These are phyloP conservation scores for Conringia planisiliqua DNA, from an alignment of 345 rosid species.

Conservation along the genomic window DNA sequence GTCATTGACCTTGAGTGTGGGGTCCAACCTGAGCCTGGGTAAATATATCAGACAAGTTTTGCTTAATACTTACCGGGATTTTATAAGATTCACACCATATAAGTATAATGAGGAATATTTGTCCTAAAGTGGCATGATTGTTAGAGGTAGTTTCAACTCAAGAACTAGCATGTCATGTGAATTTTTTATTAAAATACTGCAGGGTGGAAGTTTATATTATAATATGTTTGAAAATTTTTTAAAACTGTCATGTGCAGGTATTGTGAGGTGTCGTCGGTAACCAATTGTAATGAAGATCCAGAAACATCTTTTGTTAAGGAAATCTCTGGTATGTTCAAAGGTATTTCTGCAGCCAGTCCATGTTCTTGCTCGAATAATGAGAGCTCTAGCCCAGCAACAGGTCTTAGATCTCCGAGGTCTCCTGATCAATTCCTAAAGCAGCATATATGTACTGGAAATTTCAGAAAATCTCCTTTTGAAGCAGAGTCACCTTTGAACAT, in stretches of 20 bases:
- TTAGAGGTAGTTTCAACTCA: slow-evolving; percentile 10
- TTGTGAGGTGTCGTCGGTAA: slow-evolving; percentile 36
- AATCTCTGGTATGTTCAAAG: slow-evolving; percentile 41
- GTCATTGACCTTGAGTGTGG: slow-evolving; percentile 52
- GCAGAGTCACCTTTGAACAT: slow-evolving; percentile 48
- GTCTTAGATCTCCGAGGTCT: slow-evolving; percentile 38
- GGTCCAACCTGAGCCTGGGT: slow-evolving; percentile 53
- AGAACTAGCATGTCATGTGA: slow-evolving; percentile 9
- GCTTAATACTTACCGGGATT: background rate
- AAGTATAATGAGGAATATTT: background rate
- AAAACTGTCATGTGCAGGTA: slow-evolving; percentile 45
- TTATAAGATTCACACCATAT: background rate
- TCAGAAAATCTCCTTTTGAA: slow-evolving; percentile 35
- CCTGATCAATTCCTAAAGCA: slow-evolving; percentile 43
- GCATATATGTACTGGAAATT: slow-evolving; percentile 38
- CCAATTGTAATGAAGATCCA: slow-evolving; percentile 47
- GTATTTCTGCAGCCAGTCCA: slow-evolving; percentile 42
- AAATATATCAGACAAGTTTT: slow-evolving; percentile 30
- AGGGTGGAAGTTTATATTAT: background rate
- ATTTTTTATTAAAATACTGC: background rate
- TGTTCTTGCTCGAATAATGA: slow-evolving; percentile 46
- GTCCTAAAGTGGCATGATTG: background rate
- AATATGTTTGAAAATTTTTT: background rate
- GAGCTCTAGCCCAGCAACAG: slow-evolving; percentile 46
- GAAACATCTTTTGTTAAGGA: slow-evolving; percentile 54